Evolutionary conservation across 345 rosid species (phyloP).

Genomic region (Fremontodendron californicum): DNA sequence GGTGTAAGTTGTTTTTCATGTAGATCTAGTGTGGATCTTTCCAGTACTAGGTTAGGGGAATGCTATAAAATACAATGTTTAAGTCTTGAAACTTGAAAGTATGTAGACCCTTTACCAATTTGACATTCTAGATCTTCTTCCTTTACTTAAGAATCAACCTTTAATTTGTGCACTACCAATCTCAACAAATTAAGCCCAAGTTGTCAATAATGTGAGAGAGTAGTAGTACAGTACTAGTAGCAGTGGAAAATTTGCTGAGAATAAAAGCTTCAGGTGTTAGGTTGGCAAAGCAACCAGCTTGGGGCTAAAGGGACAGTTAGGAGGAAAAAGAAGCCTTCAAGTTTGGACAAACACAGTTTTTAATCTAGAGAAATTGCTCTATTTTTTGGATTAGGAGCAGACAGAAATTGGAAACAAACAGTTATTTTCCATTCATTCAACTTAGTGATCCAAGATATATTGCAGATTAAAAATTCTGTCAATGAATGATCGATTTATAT

Average conservation of each 20-base stretch:
- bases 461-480: neutral
- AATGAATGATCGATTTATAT: neutral
- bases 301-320: neutral
- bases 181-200: neutral
- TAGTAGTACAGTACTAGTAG: too few relatives aligned
- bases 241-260: neutral
- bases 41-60: too few relatives aligned
- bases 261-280: neutral
- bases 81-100: neutral
- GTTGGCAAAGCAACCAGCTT: slow-evolving; percentile 10
- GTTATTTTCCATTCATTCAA: neutral
- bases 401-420: too few relatives aligned
- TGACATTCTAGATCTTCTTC: neutral
- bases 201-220: neutral
- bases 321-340: slow-evolving; percentile 1
- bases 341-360: neutral
- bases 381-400: too few relatives aligned
- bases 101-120: neutral
- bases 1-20: too few relatives aligned
- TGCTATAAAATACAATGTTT: neutral
- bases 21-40: too few relatives aligned
- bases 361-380: neutral
- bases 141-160: neutral
- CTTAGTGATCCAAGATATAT: neutral
- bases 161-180: neutral